Conservation (phyloP, 148 eudicot genomes). For the Hydrangea macrophylla region DNA sequence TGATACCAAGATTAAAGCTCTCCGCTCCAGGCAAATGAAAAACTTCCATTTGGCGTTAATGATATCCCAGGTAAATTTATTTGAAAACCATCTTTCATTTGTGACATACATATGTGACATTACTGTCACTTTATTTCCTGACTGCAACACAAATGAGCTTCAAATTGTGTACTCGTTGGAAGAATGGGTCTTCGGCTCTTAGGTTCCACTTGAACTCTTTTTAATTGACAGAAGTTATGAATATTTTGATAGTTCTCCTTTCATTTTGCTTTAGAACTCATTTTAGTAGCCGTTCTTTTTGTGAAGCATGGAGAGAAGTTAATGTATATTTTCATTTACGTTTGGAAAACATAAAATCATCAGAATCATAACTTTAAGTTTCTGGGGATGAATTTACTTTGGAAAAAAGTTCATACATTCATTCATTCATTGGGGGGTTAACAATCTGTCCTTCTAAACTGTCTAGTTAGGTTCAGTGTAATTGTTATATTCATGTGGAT, state of each 20-base stretch:
- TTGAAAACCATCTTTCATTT: neutral
- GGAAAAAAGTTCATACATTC: too few species aligned
- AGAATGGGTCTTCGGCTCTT: neutral
- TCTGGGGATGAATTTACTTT: too few species aligned
- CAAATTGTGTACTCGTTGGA: conserved; percentile 1
- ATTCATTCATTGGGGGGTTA: too few species aligned
- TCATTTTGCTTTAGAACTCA: neutral
- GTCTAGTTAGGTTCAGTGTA: too few species aligned
- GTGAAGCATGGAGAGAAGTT: neutral
- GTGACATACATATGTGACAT: neutral
- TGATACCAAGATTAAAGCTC: conserved; percentile 53
- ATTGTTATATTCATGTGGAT: too few species aligned
- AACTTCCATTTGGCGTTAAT: conserved; percentile 90
- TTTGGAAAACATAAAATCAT: neutral
- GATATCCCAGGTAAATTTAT: conserved; percentile 78
- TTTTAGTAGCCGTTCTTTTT: neutral
- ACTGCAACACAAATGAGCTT: neutral
- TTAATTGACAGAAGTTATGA: neutral
- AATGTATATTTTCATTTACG: too few species aligned
- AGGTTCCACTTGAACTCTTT: neutral
- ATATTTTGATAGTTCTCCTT: neutral
- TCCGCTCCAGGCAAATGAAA: conserved; percentile 90
- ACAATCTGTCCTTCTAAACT: too few species aligned
- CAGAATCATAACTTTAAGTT: neutral
- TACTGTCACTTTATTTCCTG: neutral